These are phyloP conservation scores for Spathaspora arborariae DNA, from an alignment of 805 yeast species.

Conservation along the genomic window DNA sequence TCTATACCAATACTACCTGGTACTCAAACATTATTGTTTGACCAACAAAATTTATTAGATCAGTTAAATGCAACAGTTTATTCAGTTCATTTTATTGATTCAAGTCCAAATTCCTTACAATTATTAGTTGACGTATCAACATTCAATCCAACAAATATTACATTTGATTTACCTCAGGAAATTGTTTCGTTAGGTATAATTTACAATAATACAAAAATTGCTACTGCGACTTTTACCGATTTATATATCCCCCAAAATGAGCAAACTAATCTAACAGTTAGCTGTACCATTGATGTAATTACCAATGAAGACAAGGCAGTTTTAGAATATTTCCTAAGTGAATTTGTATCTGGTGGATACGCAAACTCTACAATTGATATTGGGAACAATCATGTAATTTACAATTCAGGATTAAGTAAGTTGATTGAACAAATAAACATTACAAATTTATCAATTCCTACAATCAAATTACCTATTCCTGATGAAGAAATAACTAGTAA, in stretches of 20 bases:
- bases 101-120: constrained; percentile 18
- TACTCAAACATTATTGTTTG: background rate
- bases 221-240: constrained; percentile 20
- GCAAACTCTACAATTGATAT: constrained; percentile 16
- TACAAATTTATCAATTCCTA: constrained; percentile 19
- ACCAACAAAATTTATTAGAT: background rate
- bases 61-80: constrained; percentile 12
- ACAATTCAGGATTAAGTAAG: constrained; percentile 9
- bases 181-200: constrained; percentile 23
- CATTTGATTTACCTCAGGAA: constrained; percentile 20
- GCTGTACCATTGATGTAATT: constrained; percentile 4
- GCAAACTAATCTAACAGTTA: constrained; percentile 10
- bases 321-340: constrained; percentile 18
- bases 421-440: constrained; percentile 17
- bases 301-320: constrained; percentile 3
- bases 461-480: constrained; percentile 20
- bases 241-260: constrained; percentile 16
- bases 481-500: constrained; percentile 16
- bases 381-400: constrained; percentile 20
- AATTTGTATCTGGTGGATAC: constrained; percentile 15
- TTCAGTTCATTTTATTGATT: constrained; percentile 21
- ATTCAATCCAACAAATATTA: constrained; percentile 27
- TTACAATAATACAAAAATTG: constrained; percentile 33
- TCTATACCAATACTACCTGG: background rate
- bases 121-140: constrained; percentile 28